These are phyloP conservation scores for Penicilliopsis zonata DNA, from an alignment of 495 filamentous ascomycete genomes.

Conservation along the genomic window DNA sequence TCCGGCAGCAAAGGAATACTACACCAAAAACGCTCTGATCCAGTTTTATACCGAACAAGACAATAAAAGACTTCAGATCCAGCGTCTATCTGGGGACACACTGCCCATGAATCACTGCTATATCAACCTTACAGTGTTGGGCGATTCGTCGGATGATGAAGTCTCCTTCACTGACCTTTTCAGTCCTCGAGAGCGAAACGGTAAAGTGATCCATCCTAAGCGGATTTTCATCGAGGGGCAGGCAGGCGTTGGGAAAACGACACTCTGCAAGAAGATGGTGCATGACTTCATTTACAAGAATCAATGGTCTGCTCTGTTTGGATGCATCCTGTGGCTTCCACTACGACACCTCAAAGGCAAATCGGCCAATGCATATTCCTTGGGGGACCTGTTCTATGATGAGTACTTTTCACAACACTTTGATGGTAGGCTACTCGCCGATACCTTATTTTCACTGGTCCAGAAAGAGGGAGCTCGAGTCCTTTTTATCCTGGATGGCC, in stretches of 20 bases:
- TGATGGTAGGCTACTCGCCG: not conserved
- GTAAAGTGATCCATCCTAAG: slow-evolving; percentile 8
- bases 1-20: slow-evolving; percentile 4
- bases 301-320: slow-evolving; percentile 18
- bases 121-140: slow-evolving; percentile 10
- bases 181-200: slow-evolving; percentile 6
- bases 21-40: not conserved
- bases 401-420: slow-evolving; percentile 11
- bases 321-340: slow-evolving; percentile 27
- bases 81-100: slow-evolving; percentile 20
- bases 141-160: slow-evolving; percentile 5
- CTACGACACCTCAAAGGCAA: slow-evolving; percentile 13
- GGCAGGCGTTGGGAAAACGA: slow-evolving; percentile 32
- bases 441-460: not conserved
- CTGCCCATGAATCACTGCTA: slow-evolving; percentile 25
- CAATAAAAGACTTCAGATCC: slow-evolving; percentile 11
- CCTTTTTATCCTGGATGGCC: slow-evolving; percentile 24
- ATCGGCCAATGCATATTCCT: slow-evolving; percentile 5
- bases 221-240: slow-evolving; percentile 28
- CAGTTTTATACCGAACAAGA: too few relatives aligned
- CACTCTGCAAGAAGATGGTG: slow-evolving; percentile 32
- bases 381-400: slow-evolving; percentile 12
- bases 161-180: slow-evolving; percentile 17
- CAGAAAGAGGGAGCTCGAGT: slow-evolving; percentile 3
- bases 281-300: slow-evolving; percentile 4